phyloP scores from a whole-genome alignment of 129 eudicot species.

The Solidago caesia region DNA sequence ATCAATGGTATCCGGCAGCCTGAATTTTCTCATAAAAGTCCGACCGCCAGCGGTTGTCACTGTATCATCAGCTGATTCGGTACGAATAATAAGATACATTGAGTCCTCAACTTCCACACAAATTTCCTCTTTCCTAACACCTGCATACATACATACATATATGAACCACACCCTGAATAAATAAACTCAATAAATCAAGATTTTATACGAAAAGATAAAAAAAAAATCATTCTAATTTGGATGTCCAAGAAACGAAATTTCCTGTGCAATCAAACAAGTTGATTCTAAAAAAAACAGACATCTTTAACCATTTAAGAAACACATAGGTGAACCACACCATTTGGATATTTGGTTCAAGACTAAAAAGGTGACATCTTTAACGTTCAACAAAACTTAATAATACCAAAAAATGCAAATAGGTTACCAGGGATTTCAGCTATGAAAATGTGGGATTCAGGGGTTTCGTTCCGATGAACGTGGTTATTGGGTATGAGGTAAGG shows the following conservation, averaged over 20 bases:
- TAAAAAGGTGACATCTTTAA: not conserved
- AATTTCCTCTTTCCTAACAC: conserved; percentile 80
- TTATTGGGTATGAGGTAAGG: conserved; percentile 68
- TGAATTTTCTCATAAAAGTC: conserved; percentile 64
- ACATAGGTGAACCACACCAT: not conserved
- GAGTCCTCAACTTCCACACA: conserved; percentile 84
- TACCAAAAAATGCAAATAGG: not conserved
- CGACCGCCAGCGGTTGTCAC: conserved; percentile 37
- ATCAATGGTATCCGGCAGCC: conserved; percentile 70
- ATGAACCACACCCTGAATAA: not conserved
- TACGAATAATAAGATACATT: conserved; percentile 76
- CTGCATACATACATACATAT: conserved; percentile 38
- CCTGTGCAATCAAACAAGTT: too few relatives aligned
- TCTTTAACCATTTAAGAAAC: conserved; percentile 1
- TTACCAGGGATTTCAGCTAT: conserved; percentile 87
- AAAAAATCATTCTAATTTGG: not conserved
- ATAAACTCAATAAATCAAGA: not conserved
- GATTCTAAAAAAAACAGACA: too few relatives aligned
- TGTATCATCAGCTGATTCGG: conserved; percentile 47
- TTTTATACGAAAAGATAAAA: not conserved
- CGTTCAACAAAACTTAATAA: not conserved
- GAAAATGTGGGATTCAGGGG: conserved; percentile 79
- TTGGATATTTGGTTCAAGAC: not conserved
- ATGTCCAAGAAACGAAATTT: not conserved
- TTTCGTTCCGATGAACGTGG: conserved; percentile 79